Evolutionary conservation across 768 basidiomycete species (phyloP).

Genomic region (Crepidotus variabilis): DNA sequence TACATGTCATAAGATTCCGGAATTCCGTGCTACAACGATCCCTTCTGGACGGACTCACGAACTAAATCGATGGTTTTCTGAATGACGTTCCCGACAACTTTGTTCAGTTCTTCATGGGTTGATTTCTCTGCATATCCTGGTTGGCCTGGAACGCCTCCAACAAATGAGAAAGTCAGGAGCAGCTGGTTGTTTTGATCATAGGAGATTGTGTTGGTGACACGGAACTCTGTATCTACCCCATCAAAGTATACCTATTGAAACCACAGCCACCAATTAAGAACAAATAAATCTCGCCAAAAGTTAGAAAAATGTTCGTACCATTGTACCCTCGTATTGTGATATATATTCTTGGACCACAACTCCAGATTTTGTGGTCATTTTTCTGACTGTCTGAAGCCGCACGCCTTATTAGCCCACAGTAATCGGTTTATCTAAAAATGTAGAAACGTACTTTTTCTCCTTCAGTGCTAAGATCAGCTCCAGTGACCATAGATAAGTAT

Average conservation of each 20-base stretch:
- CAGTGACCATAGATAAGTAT: conserved; percentile 4
- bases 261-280: not conserved
- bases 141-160: conserved; percentile 11
- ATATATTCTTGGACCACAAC: conserved; percentile 8
- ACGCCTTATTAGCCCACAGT: not conserved
- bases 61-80: conserved; percentile 7
- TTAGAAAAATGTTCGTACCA: not conserved
- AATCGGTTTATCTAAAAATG: not conserved
- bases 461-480: conserved; percentile 5
- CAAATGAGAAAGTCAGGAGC: conserved; percentile 14
- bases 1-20: not conserved
- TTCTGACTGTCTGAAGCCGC: not conserved
- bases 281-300: not conserved
- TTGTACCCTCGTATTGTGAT: not conserved
- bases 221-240: not conserved
- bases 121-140: not conserved
- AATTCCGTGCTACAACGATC: not conserved
- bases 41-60: conserved; percentile 11
- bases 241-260: conserved; percentile 10
- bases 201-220: conserved; percentile 13
- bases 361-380: not conserved
- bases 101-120: conserved; percentile 5
- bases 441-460: conserved; percentile 8
- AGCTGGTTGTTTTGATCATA: conserved; percentile 11
- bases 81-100: conserved; percentile 2